Evolutionary conservation across 1,139 yeast species (phyloP).

Genomic region (Saccharomyces pastorianus): DNA sequence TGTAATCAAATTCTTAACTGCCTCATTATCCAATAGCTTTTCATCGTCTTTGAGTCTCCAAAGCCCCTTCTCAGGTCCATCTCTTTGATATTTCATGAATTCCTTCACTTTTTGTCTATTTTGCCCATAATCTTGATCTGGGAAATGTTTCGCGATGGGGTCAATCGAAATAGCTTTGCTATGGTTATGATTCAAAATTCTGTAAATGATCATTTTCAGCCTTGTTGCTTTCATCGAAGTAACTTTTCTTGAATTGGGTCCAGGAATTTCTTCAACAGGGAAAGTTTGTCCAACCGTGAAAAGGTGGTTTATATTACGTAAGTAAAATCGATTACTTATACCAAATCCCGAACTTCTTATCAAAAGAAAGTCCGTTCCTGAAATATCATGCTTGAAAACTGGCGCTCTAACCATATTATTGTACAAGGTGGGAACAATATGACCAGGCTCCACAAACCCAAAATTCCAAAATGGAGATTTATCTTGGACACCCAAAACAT

Average conservation of each 20-base stretch:
- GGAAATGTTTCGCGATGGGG: slow-evolving; percentile 87
- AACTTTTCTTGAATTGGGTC: slow-evolving; percentile 94
- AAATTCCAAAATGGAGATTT: slow-evolving; percentile 97
- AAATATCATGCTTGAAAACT: slow-evolving; percentile 74
- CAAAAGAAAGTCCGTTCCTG: slow-evolving; percentile 72
- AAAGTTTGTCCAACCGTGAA: slow-evolving; percentile 89
- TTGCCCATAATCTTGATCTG: slow-evolving; percentile 96
- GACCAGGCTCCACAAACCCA: slow-evolving; percentile 94
- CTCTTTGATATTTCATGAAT: slow-evolving; percentile 94
- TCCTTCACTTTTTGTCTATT: slow-evolving; percentile 91
- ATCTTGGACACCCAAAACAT: slow-evolving; percentile 89
- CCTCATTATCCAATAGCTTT: slow-evolving; percentile 68
- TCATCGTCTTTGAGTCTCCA: slow-evolving; percentile 85
- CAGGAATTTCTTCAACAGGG: slow-evolving; percentile 93
- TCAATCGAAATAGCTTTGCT: slow-evolving; percentile 72
- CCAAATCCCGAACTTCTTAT: slow-evolving; percentile 78
- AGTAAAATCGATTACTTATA: slow-evolving; percentile 44
- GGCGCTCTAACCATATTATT: slow-evolving; percentile 93
- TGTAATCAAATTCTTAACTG: slow-evolving; percentile 71
- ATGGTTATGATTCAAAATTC: slow-evolving; percentile 73
- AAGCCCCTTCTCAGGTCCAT: slow-evolving; percentile 89
- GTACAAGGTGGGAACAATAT: slow-evolving; percentile 85
- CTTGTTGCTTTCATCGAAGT: slow-evolving; percentile 89
- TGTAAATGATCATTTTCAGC: slow-evolving; percentile 84
- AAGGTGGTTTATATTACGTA: slow-evolving; percentile 61